Evolutionary conservation across 2,329 filamentous ascomycete species (phyloP), one percentile per base, ranked within the genome.

Genomic region (Diaporthe capsici): DNA sequence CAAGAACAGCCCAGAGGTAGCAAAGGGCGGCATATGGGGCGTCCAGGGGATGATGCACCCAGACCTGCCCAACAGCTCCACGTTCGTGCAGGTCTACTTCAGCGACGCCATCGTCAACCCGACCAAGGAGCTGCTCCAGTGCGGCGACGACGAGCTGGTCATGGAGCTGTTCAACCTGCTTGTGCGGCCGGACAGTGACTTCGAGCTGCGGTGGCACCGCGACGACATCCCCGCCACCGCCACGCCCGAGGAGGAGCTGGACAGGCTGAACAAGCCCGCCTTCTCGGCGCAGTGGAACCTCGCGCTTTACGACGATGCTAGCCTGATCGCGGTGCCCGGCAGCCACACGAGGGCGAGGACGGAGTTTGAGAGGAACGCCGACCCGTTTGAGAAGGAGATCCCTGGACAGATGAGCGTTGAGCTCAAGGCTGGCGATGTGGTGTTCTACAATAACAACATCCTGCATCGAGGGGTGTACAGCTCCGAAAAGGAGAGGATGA

Each of bases 161-260:
- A 94, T 98, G 92, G 95, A 98, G 84, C 86, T 98, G 25, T 95
- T 95, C 85, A 98, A 98, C 82, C 88, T 98, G 84, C 91, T 98
- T 10, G 92, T 97, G 20, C 87, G 93, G 7, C 95, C 95, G 0
- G 91, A 92, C 53, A 79, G 81, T 3, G 91, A 93, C 78, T 98
- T 96, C 80, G 91, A 91, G 80, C 88, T 98, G 68, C 87, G 93
- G 67, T 98, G 95, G 95, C 95, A 98, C 82, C 88, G 95, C 44
- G 95, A 98, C 81, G 95, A 97, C 81, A 92, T 98, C 63, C 87
- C 92, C 3, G 88, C 92, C n/a, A 87, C 88, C 0, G 94, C 92
- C 0, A 88, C 87, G 0, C 81, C 90, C 0, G 92, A 92, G 28
- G 92, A 96, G 80, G 95, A 98, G 83, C 81, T 90, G 57, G 84